phyloP scores from a whole-genome alignment of 441 rosid species.

The Lepidium campestre region DNA sequence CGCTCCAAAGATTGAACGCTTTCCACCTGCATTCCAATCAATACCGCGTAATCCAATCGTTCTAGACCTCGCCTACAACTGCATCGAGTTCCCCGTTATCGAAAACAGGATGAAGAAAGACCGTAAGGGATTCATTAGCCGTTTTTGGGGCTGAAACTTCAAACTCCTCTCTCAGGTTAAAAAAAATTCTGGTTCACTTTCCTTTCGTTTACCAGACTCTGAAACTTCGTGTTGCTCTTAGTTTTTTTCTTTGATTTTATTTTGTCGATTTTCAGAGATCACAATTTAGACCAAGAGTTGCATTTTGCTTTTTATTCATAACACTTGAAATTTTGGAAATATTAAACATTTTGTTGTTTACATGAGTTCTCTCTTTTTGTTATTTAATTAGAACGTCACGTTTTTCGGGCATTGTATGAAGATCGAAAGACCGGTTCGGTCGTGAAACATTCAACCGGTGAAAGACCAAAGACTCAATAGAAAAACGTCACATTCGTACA shows the following conservation, averaged over 20 bases:
- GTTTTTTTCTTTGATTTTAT: neutral
- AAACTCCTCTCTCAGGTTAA: neutral
- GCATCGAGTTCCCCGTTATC: conserved; percentile 72
- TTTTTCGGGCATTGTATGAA: neutral
- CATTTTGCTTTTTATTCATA: neutral
- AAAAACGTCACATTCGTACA: neutral
- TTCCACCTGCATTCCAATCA: conserved; percentile 75
- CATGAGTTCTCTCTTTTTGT: neutral
- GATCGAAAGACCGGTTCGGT: neutral
- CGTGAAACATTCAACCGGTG: neutral
- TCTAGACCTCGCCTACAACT: conserved; percentile 65
- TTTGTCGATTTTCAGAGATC: conserved; percentile 5
- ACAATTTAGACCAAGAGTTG: conserved; percentile 5
- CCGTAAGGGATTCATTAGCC: conserved; percentile 70
- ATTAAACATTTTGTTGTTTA: neutral
- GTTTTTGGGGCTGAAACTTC: conserved; percentile 51
- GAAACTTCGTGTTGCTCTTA: neutral
- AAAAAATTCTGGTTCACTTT: conserved; percentile 3
- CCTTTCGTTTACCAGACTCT: neutral
- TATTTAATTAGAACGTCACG: neutral
- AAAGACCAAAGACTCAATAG: neutral
- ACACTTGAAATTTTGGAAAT: conserved; percentile 11
- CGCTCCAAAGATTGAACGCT: conserved; percentile 60
- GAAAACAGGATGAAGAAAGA: conserved; percentile 84
- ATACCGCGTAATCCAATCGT: conserved; percentile 82